A percentile compares a stretch with the other conserved stretches of the same genome.
Conservation (phyloP, 1,139 yeast genomes). For the Meyerozyma guilliermondii region DNA sequence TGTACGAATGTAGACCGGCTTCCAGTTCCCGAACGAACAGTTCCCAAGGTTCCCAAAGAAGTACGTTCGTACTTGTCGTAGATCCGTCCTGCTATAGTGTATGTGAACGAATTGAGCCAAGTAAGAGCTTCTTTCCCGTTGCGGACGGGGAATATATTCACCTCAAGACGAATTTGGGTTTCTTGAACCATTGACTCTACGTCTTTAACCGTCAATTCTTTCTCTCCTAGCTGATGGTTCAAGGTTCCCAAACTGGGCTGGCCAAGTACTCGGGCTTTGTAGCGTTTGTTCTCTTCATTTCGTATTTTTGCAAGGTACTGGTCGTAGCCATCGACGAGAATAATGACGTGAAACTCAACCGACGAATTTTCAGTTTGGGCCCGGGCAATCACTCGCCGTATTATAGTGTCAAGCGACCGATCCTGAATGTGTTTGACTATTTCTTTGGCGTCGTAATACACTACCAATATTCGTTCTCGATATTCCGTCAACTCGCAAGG, state of each 20-base stretch:
- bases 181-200: slow-evolving; percentile 25
- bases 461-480: slow-evolving; percentile 38
- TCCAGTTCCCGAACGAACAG: slow-evolving; percentile 50
- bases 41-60: slow-evolving; percentile 49
- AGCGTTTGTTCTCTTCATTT: slow-evolving; percentile 41
- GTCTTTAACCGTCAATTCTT: slow-evolving; percentile 32
- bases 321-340: slow-evolving; percentile 48
- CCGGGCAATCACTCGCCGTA: slow-evolving; percentile 16
- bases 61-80: slow-evolving; percentile 55
- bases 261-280: slow-evolving; percentile 34
- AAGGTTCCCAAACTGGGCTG: slow-evolving; percentile 2
- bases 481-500: slow-evolving; percentile 41
- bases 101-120: slow-evolving; percentile 54
- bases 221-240: not conserved
- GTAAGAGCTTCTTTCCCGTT: slow-evolving; percentile 43
- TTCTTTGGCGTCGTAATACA: slow-evolving; percentile 43
- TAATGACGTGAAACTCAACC: slow-evolving; percentile 21
- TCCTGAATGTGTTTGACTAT: slow-evolving; percentile 33
- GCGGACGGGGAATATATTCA: slow-evolving; percentile 45
- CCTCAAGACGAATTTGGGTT: slow-evolving; percentile 26
- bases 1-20: slow-evolving; percentile 41
- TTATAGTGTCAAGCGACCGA: slow-evolving; percentile 16
- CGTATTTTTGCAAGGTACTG: slow-evolving; percentile 38
- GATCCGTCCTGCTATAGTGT: slow-evolving; percentile 47
- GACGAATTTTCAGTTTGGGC: slow-evolving; percentile 9